Base-by-base conservation (phyloP, 2,329 filamentous ascomycete genomes). In the Aspergillus aculeatinus region DNA sequence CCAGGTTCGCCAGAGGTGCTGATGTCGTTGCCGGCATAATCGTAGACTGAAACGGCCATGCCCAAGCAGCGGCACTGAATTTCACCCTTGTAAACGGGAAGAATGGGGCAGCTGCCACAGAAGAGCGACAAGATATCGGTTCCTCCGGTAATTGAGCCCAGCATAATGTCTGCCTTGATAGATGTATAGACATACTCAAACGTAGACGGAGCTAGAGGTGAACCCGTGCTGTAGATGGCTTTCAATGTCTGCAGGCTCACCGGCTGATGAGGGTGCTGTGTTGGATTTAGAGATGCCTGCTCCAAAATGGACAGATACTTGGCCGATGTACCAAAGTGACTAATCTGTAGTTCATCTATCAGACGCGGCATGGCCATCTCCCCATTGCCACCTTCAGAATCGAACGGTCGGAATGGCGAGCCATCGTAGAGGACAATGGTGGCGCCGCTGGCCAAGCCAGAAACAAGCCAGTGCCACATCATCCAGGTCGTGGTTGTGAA, bases 391-490 rank as follows among this genome's bases (percentile, higher is more conserved):
- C 81, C 77, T 57, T 85, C 84, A 7, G 76, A 70, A 47, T 82
- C 79, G 1, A 83, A 82, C 0, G 90, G 90, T 52, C 84, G 83
- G 80, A 98, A 98, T 0, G 95, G 95, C 0, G 91, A 96, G 51
- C 95, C 95, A 56, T 96, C 91, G 76, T 97, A 99, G 4, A 98
- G 83, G 21, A 98, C 83, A 12, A 98, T 81, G 0, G 91, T 94
- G 11, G 90, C 85, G 56, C 94, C 94, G 31, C 87, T 88, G 10
- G 93, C 90, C 4, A 98, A 86, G 5, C 89, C 91, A 1, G 91
- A 94, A 21, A 97, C 85, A 47, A 93, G 88, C 93, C 94, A 98
- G 74, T 98, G 94, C 92, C 93, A 97, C 94, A 98, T 98, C 93
- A 99, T 98, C 95, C 93, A 97, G 0, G 92, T 96, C 11, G 89